Base-by-base conservation (phyloP, 1,284 basidiomycete species). In the Puccinia horiana region DNA sequence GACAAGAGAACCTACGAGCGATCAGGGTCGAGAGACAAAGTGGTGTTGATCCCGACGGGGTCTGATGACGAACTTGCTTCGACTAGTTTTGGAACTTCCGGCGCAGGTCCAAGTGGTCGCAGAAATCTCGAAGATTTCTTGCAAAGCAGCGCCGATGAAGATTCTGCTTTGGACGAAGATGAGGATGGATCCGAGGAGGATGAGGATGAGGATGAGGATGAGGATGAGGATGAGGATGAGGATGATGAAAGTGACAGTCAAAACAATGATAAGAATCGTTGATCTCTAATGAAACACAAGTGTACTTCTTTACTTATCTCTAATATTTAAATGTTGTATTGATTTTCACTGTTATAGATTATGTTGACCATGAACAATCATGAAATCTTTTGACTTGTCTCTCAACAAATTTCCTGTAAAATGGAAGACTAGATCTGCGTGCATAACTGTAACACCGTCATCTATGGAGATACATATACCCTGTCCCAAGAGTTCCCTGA, bases 51-150 rank as follows among this genome's bases (percentile, higher is more conserved):
- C 35, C 80, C 80, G 12, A 75, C 56, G 37, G 61, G 61, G 49
- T 74, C 72, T 40, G 35, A 74, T n/a, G 47, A 72, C 16, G 47
- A 72, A 3, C 42, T 76, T 35, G 11, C 12, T 18, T 42, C 54
- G 11, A 37, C 73, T 35, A 75, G 26, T 58, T 26, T 11, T 1
- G 72, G 42, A 40, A n/a, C 23, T 20, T 42, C 52, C 26, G 42
- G 61, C 16, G 47, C 35, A 4, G 56, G 67, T 58, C 42, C 12
- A 29, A 18, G 69, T 16, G 80, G 80, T 12, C 65, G 74, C 49
- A 49, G 52, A 16, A 75, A 75, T 81, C 63, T 81, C 16, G 72
- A 81, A 63, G 72, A 81, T 26, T 81, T 81, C 58, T 67, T 81
- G 40, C 32, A 73, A 61, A 81, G 78, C 37, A 81, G 78, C 49